These are phyloP conservation scores for sweet orange (Citrus sinensis) DNA, from an alignment of 345 rosid genomes.

Conservation along the genomic window DNA sequence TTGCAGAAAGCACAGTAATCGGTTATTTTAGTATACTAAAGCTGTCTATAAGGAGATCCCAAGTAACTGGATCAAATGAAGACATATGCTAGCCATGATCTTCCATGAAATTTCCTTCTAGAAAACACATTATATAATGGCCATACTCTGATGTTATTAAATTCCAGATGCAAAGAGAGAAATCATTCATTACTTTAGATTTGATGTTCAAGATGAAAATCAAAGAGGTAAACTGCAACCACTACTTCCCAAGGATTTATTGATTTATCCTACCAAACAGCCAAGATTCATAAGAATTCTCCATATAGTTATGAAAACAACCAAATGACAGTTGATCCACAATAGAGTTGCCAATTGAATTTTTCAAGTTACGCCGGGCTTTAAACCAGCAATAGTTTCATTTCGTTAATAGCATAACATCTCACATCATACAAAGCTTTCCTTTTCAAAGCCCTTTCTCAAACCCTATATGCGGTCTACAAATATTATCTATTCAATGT, in stretches of 20 bases:
- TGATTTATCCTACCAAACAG: not conserved
- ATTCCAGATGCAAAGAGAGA: not conserved
- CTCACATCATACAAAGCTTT: not conserved
- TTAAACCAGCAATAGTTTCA: not conserved
- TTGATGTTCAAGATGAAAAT: not conserved
- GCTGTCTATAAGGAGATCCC: not conserved
- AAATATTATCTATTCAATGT: not conserved
- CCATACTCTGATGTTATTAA: not conserved
- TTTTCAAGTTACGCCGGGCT: too few species aligned
- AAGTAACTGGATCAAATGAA: not conserved
- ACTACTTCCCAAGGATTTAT: not conserved
- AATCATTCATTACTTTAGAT: not conserved
- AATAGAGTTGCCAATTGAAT: not conserved
- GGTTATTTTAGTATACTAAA: not conserved
- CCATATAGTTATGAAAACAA: not conserved
- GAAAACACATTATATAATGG: not conserved
- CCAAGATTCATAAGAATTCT: conserved; percentile 2
- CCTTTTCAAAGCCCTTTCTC: not conserved
- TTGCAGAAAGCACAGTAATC: not conserved
- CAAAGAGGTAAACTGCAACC: not conserved
- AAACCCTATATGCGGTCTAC: not conserved
- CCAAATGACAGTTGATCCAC: not conserved
- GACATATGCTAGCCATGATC: not conserved
- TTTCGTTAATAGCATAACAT: not conserved
- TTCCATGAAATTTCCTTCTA: not conserved